These are phyloP conservation scores for Emmonsiellopsis sp. DNA, from an alignment of 2,329 filamentous ascomycete genomes.

Conservation along the genomic window DNA sequence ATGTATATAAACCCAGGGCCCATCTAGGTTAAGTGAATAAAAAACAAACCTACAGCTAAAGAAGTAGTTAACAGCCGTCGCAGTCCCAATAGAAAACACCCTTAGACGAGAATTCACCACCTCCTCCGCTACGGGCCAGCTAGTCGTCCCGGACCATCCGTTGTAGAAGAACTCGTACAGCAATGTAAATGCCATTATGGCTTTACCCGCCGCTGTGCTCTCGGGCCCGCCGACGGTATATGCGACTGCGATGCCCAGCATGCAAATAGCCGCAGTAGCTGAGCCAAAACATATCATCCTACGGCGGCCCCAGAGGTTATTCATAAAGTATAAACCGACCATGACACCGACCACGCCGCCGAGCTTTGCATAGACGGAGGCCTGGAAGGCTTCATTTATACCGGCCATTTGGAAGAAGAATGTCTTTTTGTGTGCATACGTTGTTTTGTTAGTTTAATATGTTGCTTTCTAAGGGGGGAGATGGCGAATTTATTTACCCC, in stretches of 20 bases:
- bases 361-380: neutral
- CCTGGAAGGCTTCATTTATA: neutral
- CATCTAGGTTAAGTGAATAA: no score
- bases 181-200: neutral
- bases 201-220: neutral
- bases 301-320: neutral
- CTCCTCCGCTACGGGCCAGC: neutral
- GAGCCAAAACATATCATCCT: neutral
- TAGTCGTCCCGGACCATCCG: neutral
- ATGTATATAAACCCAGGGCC: no score
- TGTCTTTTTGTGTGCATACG: neutral
- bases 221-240: neutral
- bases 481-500: neutral
- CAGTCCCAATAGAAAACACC: neutral
- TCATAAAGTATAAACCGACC: neutral
- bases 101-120: neutral
- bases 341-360: neutral
- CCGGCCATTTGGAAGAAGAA: neutral
- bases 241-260: neutral
- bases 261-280: neutral
- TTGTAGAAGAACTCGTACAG: neutral
- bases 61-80: neutral
- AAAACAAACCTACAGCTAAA: neutral
- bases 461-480: neutral
- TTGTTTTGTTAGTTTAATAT: neutral